These are phyloP conservation scores for Ogataea thermomethanolica DNA, from an alignment of 805 yeast genomes.

Conservation along the genomic window DNA sequence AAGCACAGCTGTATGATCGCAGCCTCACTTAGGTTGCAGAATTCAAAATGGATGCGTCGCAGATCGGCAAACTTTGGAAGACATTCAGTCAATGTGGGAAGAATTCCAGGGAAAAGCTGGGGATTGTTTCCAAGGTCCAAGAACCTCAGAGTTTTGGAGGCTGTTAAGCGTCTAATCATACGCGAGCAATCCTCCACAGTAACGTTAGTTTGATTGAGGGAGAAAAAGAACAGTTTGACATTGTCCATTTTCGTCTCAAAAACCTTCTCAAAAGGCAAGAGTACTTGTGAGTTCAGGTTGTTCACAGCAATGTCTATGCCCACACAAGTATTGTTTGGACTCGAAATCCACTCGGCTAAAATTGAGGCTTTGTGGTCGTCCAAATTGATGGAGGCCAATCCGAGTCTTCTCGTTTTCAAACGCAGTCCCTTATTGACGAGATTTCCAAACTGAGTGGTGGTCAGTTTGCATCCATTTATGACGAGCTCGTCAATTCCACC, in stretches of 20 bases:
- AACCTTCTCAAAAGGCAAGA: conserved; percentile 43
- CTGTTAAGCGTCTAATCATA: conserved; percentile 36
- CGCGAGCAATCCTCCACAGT: conserved; percentile 37
- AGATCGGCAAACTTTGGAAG: conserved; percentile 45
- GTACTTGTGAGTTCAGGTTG: conserved; percentile 45
- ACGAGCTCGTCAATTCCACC: conserved; percentile 59
- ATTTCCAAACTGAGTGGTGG: conserved; percentile 38
- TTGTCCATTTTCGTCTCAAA: conserved; percentile 29
- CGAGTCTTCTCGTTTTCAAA: conserved; percentile 46
- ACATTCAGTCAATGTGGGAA: conserved; percentile 41
- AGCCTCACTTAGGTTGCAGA: conserved; percentile 45
- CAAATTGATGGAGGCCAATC: conserved; percentile 51
- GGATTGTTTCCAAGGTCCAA: conserved; percentile 54
- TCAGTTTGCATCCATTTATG: conserved; percentile 51
- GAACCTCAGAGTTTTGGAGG: conserved; percentile 42
- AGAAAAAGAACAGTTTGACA: conserved; percentile 45
- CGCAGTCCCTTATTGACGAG: conserved; percentile 41
- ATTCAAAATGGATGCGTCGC: conserved; percentile 52
- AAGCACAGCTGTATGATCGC: conserved; percentile 48
- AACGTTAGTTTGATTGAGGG: conserved; percentile 50
- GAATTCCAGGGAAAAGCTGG: conserved; percentile 47
- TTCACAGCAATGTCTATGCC: conserved; percentile 58
- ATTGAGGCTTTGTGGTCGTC: conserved; percentile 39
- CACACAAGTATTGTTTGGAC: conserved; percentile 42
- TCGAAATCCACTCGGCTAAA: conserved; percentile 47